Evolutionary conservation across 805 yeast genomes (phyloP).

Genomic region (Wickerhamiella azyma): DNA sequence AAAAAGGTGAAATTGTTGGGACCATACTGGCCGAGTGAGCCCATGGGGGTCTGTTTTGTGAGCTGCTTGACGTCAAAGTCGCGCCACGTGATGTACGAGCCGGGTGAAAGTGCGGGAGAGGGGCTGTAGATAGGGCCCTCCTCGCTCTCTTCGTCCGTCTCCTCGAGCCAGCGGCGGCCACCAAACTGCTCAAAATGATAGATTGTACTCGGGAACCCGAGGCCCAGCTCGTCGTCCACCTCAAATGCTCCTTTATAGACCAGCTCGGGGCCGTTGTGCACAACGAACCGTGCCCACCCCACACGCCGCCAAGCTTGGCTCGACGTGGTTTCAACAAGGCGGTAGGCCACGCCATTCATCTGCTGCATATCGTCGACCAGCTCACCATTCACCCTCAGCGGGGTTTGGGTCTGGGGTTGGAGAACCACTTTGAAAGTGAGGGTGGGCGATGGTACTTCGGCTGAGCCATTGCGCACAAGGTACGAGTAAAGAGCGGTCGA

Average conservation of each 20-base stretch:
- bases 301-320: constrained; percentile 16
- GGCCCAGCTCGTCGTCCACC: constrained; percentile 22
- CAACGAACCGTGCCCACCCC: constrained; percentile 25
- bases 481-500: constrained; percentile 17
- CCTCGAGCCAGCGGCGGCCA: not conserved
- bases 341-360: constrained; percentile 20
- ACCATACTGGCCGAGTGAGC: not conserved
- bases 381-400: constrained; percentile 13
- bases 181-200: constrained; percentile 17
- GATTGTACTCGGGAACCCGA: constrained; percentile 21
- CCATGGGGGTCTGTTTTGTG: not conserved
- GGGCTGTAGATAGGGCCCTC: not conserved
- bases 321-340: constrained; percentile 12
- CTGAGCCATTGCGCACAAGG: constrained; percentile 17
- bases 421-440: constrained; percentile 18
- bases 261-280: constrained; percentile 14
- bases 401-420: constrained; percentile 12
- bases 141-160: constrained; percentile 11
- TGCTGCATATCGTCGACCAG: constrained; percentile 5
- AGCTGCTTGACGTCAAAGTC: constrained; percentile 18
- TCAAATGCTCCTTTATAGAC: constrained; percentile 21
- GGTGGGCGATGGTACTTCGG: constrained; percentile 16
- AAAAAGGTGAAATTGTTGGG: constrained; percentile 8
- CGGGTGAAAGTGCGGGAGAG: too few species aligned
- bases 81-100: constrained; percentile 20